These are phyloP conservation scores for Russula foetens DNA, from an alignment of 768 basidiomycete genomes.

Conservation along the genomic window DNA sequence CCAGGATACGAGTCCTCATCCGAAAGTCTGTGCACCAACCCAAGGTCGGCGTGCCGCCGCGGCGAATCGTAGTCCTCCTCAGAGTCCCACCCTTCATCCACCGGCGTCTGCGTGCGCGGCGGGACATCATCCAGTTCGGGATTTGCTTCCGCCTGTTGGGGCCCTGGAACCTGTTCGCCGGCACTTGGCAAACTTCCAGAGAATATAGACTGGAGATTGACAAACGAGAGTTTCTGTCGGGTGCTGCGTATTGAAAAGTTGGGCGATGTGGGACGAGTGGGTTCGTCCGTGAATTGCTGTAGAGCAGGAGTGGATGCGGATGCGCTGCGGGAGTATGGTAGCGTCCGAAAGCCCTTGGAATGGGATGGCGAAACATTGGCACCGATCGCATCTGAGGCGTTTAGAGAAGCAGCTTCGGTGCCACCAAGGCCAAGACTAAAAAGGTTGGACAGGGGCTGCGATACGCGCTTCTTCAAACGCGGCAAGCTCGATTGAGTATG, in stretches of 20 bases:
- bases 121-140: background rate
- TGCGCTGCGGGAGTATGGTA: slow-evolving; percentile 9
- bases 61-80: slow-evolving; percentile 15
- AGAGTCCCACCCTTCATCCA: slow-evolving; percentile 12
- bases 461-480: slow-evolving; percentile 21
- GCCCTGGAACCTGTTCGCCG: slow-evolving; percentile 8
- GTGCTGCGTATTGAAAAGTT: slow-evolving; percentile 24
- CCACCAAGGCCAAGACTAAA: slow-evolving; percentile 21
- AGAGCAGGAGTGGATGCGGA: slow-evolving; percentile 11
- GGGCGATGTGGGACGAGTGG: slow-evolving; percentile 16
- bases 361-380: background rate
- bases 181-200: slow-evolving; percentile 1
- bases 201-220: slow-evolving; percentile 30
- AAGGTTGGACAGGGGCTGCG: slow-evolving; percentile 25
- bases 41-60: slow-evolving; percentile 2
- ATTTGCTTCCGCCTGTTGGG: background rate
- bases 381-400: background rate
- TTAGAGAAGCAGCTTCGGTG: background rate
- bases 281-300: slow-evolving; percentile 1
- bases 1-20: background rate
- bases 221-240: slow-evolving; percentile 28
- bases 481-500: slow-evolving; percentile 21
- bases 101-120: slow-evolving; percentile 2
- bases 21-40: background rate
- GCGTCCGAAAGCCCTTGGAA: background rate